Conservation (phyloP, 495 filamentous ascomycete genomes). For the Podospora conica region DNA sequence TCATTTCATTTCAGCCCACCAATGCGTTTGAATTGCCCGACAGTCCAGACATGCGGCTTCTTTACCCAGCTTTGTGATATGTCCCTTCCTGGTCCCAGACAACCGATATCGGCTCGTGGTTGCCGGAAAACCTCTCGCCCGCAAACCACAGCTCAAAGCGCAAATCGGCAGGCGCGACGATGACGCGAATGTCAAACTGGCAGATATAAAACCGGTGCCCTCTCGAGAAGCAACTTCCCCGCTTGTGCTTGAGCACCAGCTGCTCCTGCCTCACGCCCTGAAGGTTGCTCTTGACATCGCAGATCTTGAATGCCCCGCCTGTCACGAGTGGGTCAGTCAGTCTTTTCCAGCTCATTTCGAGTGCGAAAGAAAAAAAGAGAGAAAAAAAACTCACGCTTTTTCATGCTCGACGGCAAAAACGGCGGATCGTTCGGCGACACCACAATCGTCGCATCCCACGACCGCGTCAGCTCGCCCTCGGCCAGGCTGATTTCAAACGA, state of each 20-base stretch:
- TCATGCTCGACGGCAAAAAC: conserved; percentile 39
- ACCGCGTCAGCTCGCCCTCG: conserved; percentile 29
- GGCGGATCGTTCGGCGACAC: conserved; percentile 39
- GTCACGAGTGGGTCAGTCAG: conserved; percentile 23
- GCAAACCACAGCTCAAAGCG: conserved; percentile 51
- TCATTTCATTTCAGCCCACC: too few species aligned
- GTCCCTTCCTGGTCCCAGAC: conserved; percentile 38
- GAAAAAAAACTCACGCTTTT: conserved; percentile 22
- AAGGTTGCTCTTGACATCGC: conserved; percentile 31
- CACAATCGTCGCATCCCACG: conserved; percentile 45
- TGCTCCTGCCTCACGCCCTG: conserved; percentile 29
- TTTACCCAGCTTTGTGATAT: too few species aligned
- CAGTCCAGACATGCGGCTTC: too few species aligned
- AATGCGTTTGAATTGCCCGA: too few species aligned
- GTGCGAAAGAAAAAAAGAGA: neutral
- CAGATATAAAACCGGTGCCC: conserved; percentile 44
- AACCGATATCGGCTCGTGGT: conserved; percentile 47
- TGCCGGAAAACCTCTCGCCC: conserved; percentile 38
- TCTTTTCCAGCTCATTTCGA: neutral
- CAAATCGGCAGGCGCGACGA: conserved; percentile 50
- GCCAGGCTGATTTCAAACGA: conserved; percentile 43
- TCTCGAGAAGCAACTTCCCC: conserved; percentile 28
- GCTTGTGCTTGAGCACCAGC: conserved; percentile 30
- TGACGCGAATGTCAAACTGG: conserved; percentile 45
- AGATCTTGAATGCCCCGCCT: conserved; percentile 41